These are phyloP conservation scores for Cornus controversa DNA, from an alignment of 148 eudicot genomes.

Conservation along the genomic window DNA sequence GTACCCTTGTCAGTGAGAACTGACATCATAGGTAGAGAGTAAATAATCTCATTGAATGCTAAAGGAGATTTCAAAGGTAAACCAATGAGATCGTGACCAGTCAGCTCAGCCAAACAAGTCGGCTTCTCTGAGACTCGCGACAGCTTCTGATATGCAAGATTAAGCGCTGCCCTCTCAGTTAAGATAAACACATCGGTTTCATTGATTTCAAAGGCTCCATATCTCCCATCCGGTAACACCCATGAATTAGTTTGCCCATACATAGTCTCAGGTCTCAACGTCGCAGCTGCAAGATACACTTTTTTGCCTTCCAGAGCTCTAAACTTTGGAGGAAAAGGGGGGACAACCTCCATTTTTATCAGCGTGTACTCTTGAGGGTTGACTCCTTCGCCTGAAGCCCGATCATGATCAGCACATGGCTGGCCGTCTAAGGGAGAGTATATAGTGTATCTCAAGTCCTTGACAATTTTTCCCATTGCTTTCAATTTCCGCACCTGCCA, in stretches of 20 bases:
- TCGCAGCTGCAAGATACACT: constrained; percentile 88
- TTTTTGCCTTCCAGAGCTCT: constrained; percentile 62
- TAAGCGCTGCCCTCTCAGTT: constrained; percentile 73
- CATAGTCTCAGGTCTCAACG: constrained; percentile 93
- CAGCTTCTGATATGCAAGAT: constrained; percentile 76
- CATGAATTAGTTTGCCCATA: constrained; percentile 94
- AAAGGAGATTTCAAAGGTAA: constrained; percentile 81
- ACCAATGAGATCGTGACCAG: constrained; percentile 86
- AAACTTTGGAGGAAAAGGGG: constrained; percentile 72
- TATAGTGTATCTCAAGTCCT: constrained; percentile 71
- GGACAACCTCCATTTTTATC: constrained; percentile 82
- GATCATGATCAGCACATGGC: constrained; percentile 96
- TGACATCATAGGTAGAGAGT: constrained; percentile 80
- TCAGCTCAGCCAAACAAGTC: constrained; percentile 72
- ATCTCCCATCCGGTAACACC: constrained; percentile 88
- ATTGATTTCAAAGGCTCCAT: constrained; percentile 89
- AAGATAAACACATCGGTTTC: constrained; percentile 69
- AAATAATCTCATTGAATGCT: constrained; percentile 64
- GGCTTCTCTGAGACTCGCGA: constrained; percentile 72
- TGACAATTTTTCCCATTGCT: constrained; percentile 74
- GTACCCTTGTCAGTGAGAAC: constrained; percentile 95
- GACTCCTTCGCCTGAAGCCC: constrained; percentile 97
- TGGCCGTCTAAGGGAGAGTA: constrained; percentile 91
- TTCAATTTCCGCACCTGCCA: constrained; percentile 91
- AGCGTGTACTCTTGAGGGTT: constrained; percentile 91